Conservation (phyloP, 2,329 filamentous ascomycete species). For the Xylaria sp. region DNA sequence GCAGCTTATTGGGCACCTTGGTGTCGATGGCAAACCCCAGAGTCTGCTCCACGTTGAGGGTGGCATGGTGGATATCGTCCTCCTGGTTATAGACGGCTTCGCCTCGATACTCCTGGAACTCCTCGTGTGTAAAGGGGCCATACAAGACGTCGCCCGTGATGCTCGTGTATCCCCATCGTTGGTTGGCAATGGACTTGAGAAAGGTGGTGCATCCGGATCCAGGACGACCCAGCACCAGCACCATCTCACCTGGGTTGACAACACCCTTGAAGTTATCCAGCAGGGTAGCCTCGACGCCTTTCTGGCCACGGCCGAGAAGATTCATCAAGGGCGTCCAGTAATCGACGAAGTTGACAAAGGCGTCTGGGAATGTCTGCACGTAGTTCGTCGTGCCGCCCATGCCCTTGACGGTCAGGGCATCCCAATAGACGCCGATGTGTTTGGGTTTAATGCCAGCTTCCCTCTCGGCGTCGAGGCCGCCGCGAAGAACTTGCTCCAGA, state of each 20-base stretch:
- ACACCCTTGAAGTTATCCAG: slow-evolving; percentile 66
- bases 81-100: slow-evolving; percentile 84
- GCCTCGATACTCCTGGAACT: slow-evolving; percentile 71
- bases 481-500: slow-evolving; percentile 67
- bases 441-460: slow-evolving; percentile 77
- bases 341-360: slow-evolving; percentile 72
- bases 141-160: slow-evolving; percentile 68
- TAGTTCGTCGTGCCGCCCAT: slow-evolving; percentile 69
- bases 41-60: slow-evolving; percentile 81
- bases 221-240: slow-evolving; percentile 73
- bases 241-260: slow-evolving; percentile 79
- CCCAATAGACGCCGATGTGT: slow-evolving; percentile 75
- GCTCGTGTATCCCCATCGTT: slow-evolving; percentile 51
- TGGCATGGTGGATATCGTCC: slow-evolving; percentile 80
- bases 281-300: slow-evolving; percentile 67
- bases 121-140: slow-evolving; percentile 64
- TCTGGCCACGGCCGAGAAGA: slow-evolving; percentile 60
- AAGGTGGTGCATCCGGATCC: slow-evolving; percentile 69
- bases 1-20: slow-evolving; percentile 76
- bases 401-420: slow-evolving; percentile 69
- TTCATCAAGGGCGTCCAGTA: slow-evolving; percentile 59
- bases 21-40: slow-evolving; percentile 78
- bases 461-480: slow-evolving; percentile 63
- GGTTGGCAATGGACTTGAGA: slow-evolving; percentile 62
- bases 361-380: slow-evolving; percentile 69